Evolutionary conservation across 495 filamentous ascomycete species (phyloP), one percentile per base, ranked within the genome.

Genomic region (Penicillium mononematosum): DNA sequence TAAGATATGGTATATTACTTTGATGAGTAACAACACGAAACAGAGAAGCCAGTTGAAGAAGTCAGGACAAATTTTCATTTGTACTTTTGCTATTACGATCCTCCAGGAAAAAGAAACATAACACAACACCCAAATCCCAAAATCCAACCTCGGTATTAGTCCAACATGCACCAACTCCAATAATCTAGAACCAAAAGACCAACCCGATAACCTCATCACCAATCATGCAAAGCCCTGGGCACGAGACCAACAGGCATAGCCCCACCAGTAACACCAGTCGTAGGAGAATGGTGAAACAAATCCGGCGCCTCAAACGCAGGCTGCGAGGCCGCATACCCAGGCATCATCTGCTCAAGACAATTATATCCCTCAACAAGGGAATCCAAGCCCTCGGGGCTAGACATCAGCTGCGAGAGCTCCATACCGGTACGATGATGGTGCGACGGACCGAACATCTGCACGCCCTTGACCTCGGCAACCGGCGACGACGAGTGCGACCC

Each of bases 141-240:
- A 48, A 27, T 6, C 14, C 14, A 43, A 16, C 17, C 11, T 44
- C 50, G 29, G 2, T 29, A 34, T 48, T 8, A 16, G 17, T 9
- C 11, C n/a, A 48, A 10, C 24, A 25, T 29, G 16, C 45, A 20
- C 45, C 45, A 48, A 48, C 39, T 53, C 20, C 38, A 32, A 34
- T 32, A 44, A 53, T 27, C 20, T 53, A 48, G 12, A 46, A 17
- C 31, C 55, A 20, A 36, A 39, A 20, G 9, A 39, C 31, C 19
- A 31, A 41, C 14, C 41, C 24, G 11, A 34, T 29, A 38, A 22
- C 11, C 11, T 3, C 25, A 52, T 64, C 29, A 69, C 39, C 57
- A 64, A 56, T 69, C 66, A 56, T 69, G 66, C 19, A 69, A 45
- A 19, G 64, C 64, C 53, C 66, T 58, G 19, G 66, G 61, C n/a